Percentiles rank a stretch among this genome's conserved stretches.
Conservation (phyloP, 2,329 filamentous ascomycete species). For the Escovopsis sp. region DNA sequence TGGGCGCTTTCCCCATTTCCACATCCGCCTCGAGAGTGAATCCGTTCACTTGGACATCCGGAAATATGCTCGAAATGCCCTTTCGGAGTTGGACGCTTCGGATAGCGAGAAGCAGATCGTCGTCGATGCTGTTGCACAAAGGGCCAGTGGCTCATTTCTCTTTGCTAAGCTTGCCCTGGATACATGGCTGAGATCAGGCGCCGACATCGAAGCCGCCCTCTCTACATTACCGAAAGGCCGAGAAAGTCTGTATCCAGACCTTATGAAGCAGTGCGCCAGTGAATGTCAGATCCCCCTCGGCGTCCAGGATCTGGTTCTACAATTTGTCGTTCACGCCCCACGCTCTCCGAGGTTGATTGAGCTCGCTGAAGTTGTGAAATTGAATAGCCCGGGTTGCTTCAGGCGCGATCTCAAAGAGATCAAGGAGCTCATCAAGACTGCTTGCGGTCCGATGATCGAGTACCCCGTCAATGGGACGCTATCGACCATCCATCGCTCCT, state of each 20-base stretch:
- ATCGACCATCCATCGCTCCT: slow-evolving; percentile 30
- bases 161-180: slow-evolving; percentile 30
- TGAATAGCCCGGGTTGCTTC: not conserved
- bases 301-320: slow-evolving; percentile 24
- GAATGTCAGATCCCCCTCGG: slow-evolving; percentile 16
- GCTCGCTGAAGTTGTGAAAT: slow-evolving; percentile 19
- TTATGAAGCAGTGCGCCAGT: slow-evolving; percentile 23
- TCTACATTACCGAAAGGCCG: slow-evolving; percentile 20
- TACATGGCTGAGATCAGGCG: slow-evolving; percentile 15
- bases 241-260: slow-evolving; percentile 24
- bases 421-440: slow-evolving; percentile 23
- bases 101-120: slow-evolving; percentile 7
- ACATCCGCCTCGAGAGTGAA: slow-evolving; percentile 21
- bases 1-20: slow-evolving; percentile 9
- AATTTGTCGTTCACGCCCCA: slow-evolving; percentile 25
- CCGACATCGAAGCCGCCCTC: slow-evolving; percentile 14
- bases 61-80: slow-evolving; percentile 17
- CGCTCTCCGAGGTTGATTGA: slow-evolving; percentile 28
- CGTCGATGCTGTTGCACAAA: slow-evolving; percentile 17
- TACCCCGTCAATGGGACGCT: slow-evolving; percentile 29
- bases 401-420: slow-evolving; percentile 11
- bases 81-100: slow-evolving; percentile 7
- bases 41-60: slow-evolving; percentile 25
- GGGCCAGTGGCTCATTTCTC: slow-evolving; percentile 28
- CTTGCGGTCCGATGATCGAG: slow-evolving; percentile 29